Evolutionary conservation across 1,139 yeast genomes (phyloP).

Genomic region (Pichia sorboxylosa): DNA sequence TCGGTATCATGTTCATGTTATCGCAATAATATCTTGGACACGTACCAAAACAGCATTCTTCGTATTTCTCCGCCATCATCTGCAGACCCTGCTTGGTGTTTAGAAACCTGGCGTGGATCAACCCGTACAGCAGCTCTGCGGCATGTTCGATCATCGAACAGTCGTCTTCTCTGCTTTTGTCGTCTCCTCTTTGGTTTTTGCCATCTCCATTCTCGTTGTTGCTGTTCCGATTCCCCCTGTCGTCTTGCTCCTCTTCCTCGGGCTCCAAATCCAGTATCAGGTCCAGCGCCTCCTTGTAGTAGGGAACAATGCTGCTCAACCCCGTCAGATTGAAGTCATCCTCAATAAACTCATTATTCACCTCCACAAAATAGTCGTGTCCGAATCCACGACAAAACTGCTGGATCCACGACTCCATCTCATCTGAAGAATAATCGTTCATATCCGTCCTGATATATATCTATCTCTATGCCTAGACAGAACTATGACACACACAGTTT

Average conservation of each 20-base stretch:
- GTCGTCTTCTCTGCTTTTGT: conserved; percentile 58
- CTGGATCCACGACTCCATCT: conserved; percentile 78
- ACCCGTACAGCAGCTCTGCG: conserved; percentile 84
- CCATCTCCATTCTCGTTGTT: too few species aligned
- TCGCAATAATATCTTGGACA: conserved; percentile 90
- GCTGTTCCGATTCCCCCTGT: too few species aligned
- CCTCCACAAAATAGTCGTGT: conserved; percentile 89
- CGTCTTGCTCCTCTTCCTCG: conserved; percentile 31
- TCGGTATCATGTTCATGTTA: conserved; percentile 85
- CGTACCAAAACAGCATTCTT: conserved; percentile 76
- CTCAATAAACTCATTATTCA: conserved; percentile 84
- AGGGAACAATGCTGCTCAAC: conserved; percentile 72
- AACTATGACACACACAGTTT: too few species aligned
- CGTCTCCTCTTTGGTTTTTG: too few species aligned
- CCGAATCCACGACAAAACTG: conserved; percentile 82
- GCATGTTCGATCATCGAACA: conserved; percentile 74
- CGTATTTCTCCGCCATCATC: conserved; percentile 93
- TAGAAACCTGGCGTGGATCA: conserved; percentile 87
- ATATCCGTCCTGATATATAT: too few species aligned
- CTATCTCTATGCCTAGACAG: too few species aligned
- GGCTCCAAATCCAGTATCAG: conserved; percentile 84
- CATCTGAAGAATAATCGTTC: conserved; percentile 32
- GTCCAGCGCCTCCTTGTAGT: conserved; percentile 84
- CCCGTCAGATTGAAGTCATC: conserved; percentile 96
- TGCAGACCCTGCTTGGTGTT: conserved; percentile 83